Evolutionary conservation across 176 grass and related monocot species (phyloP), one percentile per base, ranked within the genome.

Genomic region (Pharus latifolius): DNA sequence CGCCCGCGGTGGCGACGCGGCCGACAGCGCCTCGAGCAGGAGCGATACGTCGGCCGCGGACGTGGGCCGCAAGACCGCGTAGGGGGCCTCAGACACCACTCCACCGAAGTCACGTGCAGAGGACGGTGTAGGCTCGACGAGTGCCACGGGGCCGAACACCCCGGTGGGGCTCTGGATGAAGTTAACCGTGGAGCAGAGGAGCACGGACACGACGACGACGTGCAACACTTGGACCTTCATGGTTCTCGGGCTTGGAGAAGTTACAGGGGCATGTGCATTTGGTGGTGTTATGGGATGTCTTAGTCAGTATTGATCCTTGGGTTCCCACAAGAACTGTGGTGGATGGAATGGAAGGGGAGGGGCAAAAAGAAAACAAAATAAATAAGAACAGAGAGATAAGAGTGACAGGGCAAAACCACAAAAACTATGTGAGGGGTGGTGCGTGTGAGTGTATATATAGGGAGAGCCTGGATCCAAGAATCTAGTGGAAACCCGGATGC

Each of bases 161-260:
- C 91, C 84, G 40, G 74, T 77, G 31, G 92, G 92, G 67, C 82
- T 91, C 82, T 91, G 88, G 50, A 91, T 91, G 85, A 88, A 88
- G 80, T 81, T 72, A 57, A 31, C 81, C 24, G 79, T 66, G 29
- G 49, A 74, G 42, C 67, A 81, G 19, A 96, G 82, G 25, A 85
- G 65, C 45, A 96, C 18, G 3, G 72, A 49, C 35, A 75, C 34
- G 14, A 62, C 51, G 41, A 73, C 55, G 12, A 82, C 82, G 66
- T 29, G 22, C 53, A 80, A 10, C 41, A 7, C 64, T 63, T 2
- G 63, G n/a, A 80, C 41, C 70, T 41, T 56, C 83, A 75, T 85
- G 56, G 54, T 2, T 45, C 16, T 4, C 3, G 3, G 25, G 66
- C 20, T 23, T 3, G 68, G 33, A 41, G 29, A 70, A 35, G 40